A percentile compares a stretch with the other conserved stretches of the same genome.
phyloP scores from a whole-genome alignment of 306 rosid species.

The Oemleria cerasiformis region DNA sequence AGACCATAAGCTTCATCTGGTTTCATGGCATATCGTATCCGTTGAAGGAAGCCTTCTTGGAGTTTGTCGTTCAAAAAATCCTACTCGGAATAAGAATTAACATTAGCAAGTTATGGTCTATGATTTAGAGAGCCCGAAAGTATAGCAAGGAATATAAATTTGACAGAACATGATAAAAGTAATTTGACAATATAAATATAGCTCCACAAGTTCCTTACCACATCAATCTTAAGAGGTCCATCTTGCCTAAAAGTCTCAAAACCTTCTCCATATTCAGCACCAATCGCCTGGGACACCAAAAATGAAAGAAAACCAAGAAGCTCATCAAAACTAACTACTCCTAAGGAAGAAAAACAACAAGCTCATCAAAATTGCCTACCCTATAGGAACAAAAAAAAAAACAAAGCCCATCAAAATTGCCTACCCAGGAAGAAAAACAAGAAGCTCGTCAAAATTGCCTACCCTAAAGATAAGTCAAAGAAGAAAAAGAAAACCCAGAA shows the following conservation, averaged over 20 bases:
- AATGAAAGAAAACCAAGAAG: background rate
- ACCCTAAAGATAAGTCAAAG: background rate
- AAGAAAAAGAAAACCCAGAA: background rate
- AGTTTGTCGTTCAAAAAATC: conserved; percentile 89
- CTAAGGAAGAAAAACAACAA: no score
- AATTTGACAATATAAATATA: background rate
- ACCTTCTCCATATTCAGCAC: conserved; percentile 99
- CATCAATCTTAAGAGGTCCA: conserved; percentile 91
- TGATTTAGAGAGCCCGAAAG: conserved; percentile 9
- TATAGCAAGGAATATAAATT: conserved; percentile 8
- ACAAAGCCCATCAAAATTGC: background rate
- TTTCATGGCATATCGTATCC: conserved; percentile 97
- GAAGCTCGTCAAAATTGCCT: background rate
- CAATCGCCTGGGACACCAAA: conserved; percentile 69
- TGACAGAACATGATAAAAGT: background rate
- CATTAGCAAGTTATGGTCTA: conserved; percentile 26
- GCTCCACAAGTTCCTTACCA: conserved; percentile 53
- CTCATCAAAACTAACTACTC: conserved; percentile 1
- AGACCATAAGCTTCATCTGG: conserved; percentile 99
- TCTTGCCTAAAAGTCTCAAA: conserved; percentile 93
- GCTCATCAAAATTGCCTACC: no score
- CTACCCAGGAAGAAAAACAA: background rate
- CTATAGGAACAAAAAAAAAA: background rate
- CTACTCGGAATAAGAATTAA: conserved; percentile 48
- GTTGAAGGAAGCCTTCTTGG: conserved; percentile 92